Evolutionary conservation across 2,329 filamentous ascomycete genomes (phyloP), one percentile per base, ranked within the genome.

Genomic region (Aquanectria penicillioides): DNA sequence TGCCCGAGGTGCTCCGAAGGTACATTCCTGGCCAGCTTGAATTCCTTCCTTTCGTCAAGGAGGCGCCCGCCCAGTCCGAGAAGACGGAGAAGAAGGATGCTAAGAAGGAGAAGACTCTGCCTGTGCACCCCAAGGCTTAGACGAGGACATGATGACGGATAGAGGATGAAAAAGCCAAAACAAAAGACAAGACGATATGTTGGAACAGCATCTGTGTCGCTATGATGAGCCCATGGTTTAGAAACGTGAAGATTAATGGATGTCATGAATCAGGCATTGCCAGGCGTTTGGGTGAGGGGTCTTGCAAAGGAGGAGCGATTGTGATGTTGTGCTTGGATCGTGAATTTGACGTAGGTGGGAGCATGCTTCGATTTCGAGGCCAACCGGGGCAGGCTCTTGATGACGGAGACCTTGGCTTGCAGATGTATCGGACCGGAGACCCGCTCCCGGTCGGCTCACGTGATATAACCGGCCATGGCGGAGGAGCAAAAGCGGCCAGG

Each of bases 11-110:
- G 40, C 84, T 97, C 59, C 87, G 92, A 68, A 94, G 93, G 78
- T 98, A 96, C 76, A 89, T 98, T 48, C 93, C 94, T 2, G 94
- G 94, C 28, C 84, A 92, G 34, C 93, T 93, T 1, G 93, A 94
- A 46, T 97, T 97, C 77, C 83, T 99, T 62, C 91, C 92, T 2
- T 99, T 91, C 73, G 87, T 88, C 51, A 95, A 93, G 80, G 94
- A 97, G 67, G 81, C 94, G 31, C 88, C 91, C 10, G 94, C 94
- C 77, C 88, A 93, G 67, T 73, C 73, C 6, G 68, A 70, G 57
- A 67, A 66, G 55, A 49, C 58, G 3, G 68, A 70, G 25, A 70
- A 70, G 66, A 68, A 67, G 67, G 67, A 69, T 5, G 52, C 33
- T 3, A 69, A 69, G 67, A 66, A 68, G 50, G 67, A 69, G 56